Conservation (phyloP, 2,329 filamentous ascomycete genomes). For the Penicillium fuscoglaucum region DNA sequence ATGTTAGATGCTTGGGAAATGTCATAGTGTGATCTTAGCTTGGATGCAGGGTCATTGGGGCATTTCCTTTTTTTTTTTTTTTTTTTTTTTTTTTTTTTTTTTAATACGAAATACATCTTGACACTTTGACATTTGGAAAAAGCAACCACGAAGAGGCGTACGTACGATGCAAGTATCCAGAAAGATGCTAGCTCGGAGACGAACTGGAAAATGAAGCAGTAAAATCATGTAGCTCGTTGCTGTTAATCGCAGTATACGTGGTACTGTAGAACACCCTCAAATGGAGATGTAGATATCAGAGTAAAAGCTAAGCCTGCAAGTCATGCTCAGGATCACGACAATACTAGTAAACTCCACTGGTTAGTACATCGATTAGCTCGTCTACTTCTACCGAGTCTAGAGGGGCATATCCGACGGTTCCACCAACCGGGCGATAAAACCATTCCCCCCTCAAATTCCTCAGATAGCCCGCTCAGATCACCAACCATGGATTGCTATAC, state of each 20-base stretch:
- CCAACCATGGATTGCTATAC: conserved; percentile 3
- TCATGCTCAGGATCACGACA: conserved; percentile 9
- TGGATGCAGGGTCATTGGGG: neutral
- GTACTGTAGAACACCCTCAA: neutral
- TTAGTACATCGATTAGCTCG: neutral
- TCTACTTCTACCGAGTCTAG: neutral
- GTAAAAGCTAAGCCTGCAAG: conserved; percentile 14
- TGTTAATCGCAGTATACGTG: neutral
- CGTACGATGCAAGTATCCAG: neutral
- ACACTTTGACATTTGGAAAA: neutral
- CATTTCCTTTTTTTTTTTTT: neutral
- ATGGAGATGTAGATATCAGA: neutral
- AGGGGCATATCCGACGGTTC: neutral
- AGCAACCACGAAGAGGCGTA: conserved; percentile 1
- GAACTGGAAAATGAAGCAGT: neutral
- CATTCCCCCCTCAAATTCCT: neutral
- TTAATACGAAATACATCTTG: neutral
- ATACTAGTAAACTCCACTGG: neutral
- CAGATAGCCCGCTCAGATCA: neutral
- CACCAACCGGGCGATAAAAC: neutral
- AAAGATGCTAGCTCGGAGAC: neutral
- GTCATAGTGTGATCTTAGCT: neutral
- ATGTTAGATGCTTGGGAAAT: neutral
- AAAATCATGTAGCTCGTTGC: neutral
- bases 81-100: neutral